Percentiles rank a stretch among this genome's conserved stretches.
Conservation (phyloP, 2,329 filamentous ascomycete genomes). For the Penicillium sp. region DNA sequence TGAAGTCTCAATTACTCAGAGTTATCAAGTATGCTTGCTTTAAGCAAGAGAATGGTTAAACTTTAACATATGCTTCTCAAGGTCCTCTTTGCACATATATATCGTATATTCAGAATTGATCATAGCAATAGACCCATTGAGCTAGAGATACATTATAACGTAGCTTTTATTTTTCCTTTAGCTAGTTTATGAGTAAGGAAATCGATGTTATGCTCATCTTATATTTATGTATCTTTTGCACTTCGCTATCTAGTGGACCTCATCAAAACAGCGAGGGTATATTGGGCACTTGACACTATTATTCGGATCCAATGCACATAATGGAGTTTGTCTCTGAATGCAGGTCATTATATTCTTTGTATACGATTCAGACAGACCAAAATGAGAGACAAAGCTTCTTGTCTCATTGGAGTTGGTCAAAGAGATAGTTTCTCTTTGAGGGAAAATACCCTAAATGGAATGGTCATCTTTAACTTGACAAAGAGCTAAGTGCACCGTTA, state of each 20-base stretch:
- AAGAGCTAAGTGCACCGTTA: neutral
- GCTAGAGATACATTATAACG: neutral
- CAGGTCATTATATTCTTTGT: neutral
- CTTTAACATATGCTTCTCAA: no score
- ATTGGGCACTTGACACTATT: neutral
- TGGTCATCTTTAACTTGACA: neutral
- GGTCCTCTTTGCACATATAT: neutral
- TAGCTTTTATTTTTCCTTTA: neutral
- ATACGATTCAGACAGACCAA: no score
- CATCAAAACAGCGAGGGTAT: neutral
- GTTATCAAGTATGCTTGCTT: no score
- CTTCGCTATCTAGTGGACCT: neutral
- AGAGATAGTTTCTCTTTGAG: neutral
- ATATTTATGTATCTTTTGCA: no score
- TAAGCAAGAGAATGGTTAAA: no score
- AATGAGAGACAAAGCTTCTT: neutral
- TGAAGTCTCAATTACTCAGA: no score
- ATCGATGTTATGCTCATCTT: neutral
- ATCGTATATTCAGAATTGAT: neutral
- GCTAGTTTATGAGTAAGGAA: no score
- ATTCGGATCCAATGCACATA: neutral
- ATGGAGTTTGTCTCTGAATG: neutral
- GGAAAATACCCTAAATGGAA: neutral
- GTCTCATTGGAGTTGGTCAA: neutral
- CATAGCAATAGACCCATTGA: neutral